A percentile compares a stretch with the other conserved stretches of the same genome.
phyloP scores from a whole-genome alignment of 306 rosid species.

The Vicia faba region DNA sequence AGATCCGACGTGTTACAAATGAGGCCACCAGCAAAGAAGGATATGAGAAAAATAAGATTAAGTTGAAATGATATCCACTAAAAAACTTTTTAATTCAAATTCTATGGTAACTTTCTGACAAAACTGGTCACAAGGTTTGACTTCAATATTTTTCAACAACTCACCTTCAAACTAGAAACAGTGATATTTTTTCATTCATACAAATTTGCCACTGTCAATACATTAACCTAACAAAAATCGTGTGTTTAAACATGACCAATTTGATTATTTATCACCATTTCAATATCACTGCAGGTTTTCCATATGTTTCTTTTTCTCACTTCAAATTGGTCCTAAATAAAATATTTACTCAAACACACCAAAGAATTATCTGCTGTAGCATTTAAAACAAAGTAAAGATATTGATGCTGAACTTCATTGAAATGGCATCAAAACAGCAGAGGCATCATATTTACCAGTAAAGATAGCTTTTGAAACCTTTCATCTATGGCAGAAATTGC shows the following conservation, averaged over 20 bases:
- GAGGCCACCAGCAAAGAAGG: conserved; percentile 19
- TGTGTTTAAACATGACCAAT: conserved; percentile 20
- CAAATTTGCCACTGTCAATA: conserved; percentile 2
- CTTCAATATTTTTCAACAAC: conserved; percentile 18
- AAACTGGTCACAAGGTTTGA: conserved; percentile 4
- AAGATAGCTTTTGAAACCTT: conserved; percentile 50
- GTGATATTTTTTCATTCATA: conserved; percentile 1
- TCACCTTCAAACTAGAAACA: conserved; percentile 24
- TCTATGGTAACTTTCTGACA: conserved; percentile 30
- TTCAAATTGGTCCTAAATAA: conserved; percentile 30
- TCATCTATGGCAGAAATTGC: conserved; percentile 51
- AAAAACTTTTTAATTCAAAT: conserved; percentile 7
- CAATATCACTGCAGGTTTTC: conserved; percentile 9
- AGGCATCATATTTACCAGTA: conserved; percentile 45
- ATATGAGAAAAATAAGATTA: conserved; percentile 8
- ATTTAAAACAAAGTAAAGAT: conserved; percentile 24
- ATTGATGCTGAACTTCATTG: conserved; percentile 11
- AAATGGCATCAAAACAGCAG: conserved; percentile 22
- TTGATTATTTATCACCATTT: conserved; percentile 29
- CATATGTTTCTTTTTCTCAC: conserved; percentile 15
- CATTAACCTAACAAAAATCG: conserved; percentile 12
- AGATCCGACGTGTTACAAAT: conserved; percentile 22
- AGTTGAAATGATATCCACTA: conserved; percentile 22
- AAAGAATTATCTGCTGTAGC: conserved; percentile 5
- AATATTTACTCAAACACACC: conserved; percentile 5